Conservation (phyloP, 2,329 filamentous ascomycete genomes). For the Colletotrichum sp. region DNA sequence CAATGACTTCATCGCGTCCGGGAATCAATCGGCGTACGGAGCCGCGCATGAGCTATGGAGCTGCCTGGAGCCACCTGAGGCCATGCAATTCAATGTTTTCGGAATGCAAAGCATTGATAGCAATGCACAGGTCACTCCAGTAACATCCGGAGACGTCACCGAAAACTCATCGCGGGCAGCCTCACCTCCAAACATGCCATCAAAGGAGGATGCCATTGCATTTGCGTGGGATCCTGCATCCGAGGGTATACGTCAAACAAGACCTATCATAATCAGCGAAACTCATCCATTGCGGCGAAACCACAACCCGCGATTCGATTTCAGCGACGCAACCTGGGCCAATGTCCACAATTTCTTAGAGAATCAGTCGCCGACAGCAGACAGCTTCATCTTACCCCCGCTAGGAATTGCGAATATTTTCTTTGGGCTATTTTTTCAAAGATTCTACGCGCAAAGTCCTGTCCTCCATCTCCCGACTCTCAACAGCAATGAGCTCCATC, state of each 20-base stretch:
- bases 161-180: neutral
- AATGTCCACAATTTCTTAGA: neutral
- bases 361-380: neutral
- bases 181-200: neutral
- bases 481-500: neutral
- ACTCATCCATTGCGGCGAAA: neutral
- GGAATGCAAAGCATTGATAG: neutral
- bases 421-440: neutral
- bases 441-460: neutral
- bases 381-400: neutral
- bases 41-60: neutral
- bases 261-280: neutral
- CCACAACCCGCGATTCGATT: neutral
- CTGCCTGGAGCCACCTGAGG: neutral
- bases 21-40: neutral
- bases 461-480: neutral
- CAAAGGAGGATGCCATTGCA: neutral
- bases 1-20: neutral
- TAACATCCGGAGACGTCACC: neutral
- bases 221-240: slow-evolving; percentile 4
- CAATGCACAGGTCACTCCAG: neutral
- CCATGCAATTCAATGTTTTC: neutral
- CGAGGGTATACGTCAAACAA: neutral
- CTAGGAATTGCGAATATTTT: neutral
- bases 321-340: neutral